A percentile compares a stretch with the other conserved stretches of the same genome.
phyloP scores from a whole-genome alignment of 306 rosid species.

The Gleditsia sinensis region DNA sequence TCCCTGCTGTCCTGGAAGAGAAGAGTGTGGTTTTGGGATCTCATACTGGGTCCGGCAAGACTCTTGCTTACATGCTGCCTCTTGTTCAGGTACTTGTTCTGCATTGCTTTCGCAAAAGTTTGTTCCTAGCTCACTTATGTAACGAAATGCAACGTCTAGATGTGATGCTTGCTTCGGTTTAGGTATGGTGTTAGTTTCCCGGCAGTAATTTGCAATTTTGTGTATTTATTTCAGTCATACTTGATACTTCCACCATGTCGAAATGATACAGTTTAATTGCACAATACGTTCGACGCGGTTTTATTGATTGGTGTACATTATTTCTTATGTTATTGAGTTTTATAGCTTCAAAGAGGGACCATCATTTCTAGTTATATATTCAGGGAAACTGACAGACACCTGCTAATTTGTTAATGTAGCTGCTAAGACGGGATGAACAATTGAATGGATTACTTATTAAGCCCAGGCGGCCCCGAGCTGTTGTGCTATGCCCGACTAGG shows the following conservation, averaged over 20 bases:
- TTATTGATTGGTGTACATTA: background rate
- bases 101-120: background rate
- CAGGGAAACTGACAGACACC: slow-evolving; percentile 13
- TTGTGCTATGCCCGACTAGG: slow-evolving; percentile 91
- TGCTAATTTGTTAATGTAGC: slow-evolving; percentile 50
- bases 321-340: slow-evolving; percentile 19
- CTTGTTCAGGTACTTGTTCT: slow-evolving; percentile 73
- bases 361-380: slow-evolving; percentile 23
- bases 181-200: background rate
- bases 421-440: slow-evolving; percentile 83
- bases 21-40: slow-evolving; percentile 90
- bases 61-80: slow-evolving; percentile 92
- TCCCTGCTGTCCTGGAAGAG: slow-evolving; percentile 82
- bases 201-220: background rate
- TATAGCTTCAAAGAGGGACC: slow-evolving; percentile 2
- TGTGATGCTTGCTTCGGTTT: background rate
- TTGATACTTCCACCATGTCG: background rate
- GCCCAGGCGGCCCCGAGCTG: slow-evolving; percentile 91
- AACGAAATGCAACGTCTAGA: background rate
- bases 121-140: background rate
- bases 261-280: slow-evolving; percentile 1
- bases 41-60: slow-evolving; percentile 96
- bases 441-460: slow-evolving; percentile 67
- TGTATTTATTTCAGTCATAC: background rate
- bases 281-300: slow-evolving; percentile 1